phyloP scores from a whole-genome alignment of 1,139 yeast genomes.

The Scheffersomyces cryptocercus region DNA sequence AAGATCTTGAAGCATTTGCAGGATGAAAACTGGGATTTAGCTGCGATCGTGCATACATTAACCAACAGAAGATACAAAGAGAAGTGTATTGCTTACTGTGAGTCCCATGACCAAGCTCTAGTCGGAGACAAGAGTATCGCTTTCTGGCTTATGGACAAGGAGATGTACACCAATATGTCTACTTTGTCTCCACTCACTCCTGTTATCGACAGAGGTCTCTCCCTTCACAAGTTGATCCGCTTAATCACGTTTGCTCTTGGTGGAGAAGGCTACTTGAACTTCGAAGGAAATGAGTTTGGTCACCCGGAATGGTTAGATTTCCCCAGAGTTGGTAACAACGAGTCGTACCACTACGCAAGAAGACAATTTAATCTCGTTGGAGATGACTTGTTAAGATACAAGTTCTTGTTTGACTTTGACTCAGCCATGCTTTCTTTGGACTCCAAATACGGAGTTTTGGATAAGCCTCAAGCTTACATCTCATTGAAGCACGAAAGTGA shows the following conservation, averaged over 20 bases:
- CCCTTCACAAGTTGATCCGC: constrained; percentile 88
- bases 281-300: constrained; percentile 98
- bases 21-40: constrained; percentile 94
- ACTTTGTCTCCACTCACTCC: constrained; percentile 69
- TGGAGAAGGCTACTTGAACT: constrained; percentile 94
- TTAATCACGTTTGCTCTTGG: constrained; percentile 84
- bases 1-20: constrained; percentile 77
- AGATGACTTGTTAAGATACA: constrained; percentile 78
- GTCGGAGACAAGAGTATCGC: constrained; percentile 97
- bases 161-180: constrained; percentile 97
- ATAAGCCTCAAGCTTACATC: constrained; percentile 79
- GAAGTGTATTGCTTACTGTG: constrained; percentile 89
- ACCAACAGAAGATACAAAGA: constrained; percentile 90
- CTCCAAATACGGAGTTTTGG: constrained; percentile 66
- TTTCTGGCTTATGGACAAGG: constrained; percentile 98
- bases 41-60: constrained; percentile 73
- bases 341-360: constrained; percentile 91
- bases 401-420: constrained; percentile 77
- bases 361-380: constrained; percentile 87
- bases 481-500: constrained; percentile 87
- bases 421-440: constrained; percentile 81
- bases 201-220: constrained; percentile 81
- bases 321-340: constrained; percentile 86
- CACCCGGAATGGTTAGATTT: constrained; percentile 99
- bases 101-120: constrained; percentile 95